Percentiles rank a stretch among this genome's conserved stretches.
These are phyloP conservation scores for Dendrobium huoshanense DNA, from an alignment of 106 monocot species.

Conservation along the genomic window DNA sequence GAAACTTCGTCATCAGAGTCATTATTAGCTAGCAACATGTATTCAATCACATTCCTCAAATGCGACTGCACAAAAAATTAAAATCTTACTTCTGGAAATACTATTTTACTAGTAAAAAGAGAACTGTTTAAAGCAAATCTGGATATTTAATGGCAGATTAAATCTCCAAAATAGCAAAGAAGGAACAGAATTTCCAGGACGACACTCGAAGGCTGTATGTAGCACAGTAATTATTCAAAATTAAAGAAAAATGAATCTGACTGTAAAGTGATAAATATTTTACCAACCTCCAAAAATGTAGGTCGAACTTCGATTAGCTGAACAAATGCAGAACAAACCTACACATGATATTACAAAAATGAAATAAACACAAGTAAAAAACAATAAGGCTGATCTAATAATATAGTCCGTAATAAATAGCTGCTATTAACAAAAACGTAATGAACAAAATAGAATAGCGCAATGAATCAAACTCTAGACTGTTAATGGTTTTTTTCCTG, in stretches of 20 bases:
- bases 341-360: conserved; percentile 6
- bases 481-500: no score
- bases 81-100: not conserved
- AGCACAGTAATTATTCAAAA: not conserved
- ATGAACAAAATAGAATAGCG: not conserved
- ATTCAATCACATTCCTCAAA: conserved; percentile 81
- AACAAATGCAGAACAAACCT: conserved; percentile 95
- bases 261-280: not conserved
- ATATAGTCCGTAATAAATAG: not conserved
- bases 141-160: not conserved
- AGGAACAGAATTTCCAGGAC: not conserved
- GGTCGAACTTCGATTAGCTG: conserved; percentile 87
- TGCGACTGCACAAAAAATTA: conserved; percentile 57
- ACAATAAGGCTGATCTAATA: not conserved
- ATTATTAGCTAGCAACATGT: conserved; percentile 88
- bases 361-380: not conserved
- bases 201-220: not conserved
- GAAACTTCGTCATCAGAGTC: conserved; percentile 89
- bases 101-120: not conserved
- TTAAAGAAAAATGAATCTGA: not conserved
- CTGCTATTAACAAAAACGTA: not conserved
- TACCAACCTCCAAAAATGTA: conserved; percentile 65
- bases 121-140: not conserved
- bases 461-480: not conserved
- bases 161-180: not conserved